Conservation (phyloP, 2,329 filamentous ascomycete species). For the Rhexocercosporidium sp. region DNA sequence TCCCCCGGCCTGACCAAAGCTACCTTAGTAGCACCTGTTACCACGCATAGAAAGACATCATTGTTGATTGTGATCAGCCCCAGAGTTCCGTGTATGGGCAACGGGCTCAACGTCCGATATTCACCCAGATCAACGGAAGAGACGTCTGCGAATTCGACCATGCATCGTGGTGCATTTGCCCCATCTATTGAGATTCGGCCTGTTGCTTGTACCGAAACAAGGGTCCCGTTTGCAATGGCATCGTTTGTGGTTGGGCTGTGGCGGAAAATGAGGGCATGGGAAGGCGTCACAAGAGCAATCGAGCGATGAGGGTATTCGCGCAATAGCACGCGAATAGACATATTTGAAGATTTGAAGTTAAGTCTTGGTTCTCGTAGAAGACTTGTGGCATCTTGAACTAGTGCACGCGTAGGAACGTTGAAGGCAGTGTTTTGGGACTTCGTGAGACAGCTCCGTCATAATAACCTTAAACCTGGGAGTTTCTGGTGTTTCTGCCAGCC, state of each 20-base stretch:
- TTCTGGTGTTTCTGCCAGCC: neutral
- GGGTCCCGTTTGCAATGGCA: conserved; percentile 61
- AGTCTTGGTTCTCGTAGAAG: conserved; percentile 5
- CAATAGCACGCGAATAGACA: conserved; percentile 51
- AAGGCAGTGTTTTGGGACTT: neutral
- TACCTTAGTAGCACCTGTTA: conserved; percentile 78
- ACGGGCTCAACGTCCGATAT: conserved; percentile 75
- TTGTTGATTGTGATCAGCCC: conserved; percentile 83
- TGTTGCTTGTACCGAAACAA: conserved; percentile 56
- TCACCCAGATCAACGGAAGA: conserved; percentile 71
- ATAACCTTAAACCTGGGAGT: conserved; percentile 4
- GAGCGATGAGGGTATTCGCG: conserved; percentile 86
- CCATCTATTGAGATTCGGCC: conserved; percentile 44
- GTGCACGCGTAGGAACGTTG: neutral
- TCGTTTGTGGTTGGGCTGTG: conserved; percentile 73
- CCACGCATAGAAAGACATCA: conserved; percentile 90
- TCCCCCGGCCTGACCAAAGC: conserved; percentile 86
- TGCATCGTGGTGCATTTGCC: conserved; percentile 57
- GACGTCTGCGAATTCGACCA: conserved; percentile 81
- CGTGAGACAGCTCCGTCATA: conserved; percentile 11
- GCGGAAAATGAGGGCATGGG: conserved; percentile 83
- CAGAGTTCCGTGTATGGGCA: conserved; percentile 82
- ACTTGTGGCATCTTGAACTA: conserved; percentile 28
- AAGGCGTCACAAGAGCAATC: conserved; percentile 81
- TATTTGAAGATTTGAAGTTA: conserved; percentile 25